These are phyloP conservation scores for Linum lewisii DNA, from an alignment of 345 rosid species.

Conservation along the genomic window DNA sequence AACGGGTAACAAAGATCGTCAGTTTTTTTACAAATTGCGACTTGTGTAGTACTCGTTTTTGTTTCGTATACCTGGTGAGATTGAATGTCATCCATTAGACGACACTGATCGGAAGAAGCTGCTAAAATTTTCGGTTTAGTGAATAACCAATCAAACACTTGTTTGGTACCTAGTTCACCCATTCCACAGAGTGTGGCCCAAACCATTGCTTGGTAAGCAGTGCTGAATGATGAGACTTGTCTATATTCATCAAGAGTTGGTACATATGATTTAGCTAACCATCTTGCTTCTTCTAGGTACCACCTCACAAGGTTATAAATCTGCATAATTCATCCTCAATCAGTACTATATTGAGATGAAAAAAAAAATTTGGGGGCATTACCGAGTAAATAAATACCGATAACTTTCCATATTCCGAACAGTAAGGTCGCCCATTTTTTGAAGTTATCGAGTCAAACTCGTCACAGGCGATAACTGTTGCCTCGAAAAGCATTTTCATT, in stretches of 20 bases:
- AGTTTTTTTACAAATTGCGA: too few relatives aligned
- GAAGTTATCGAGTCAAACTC: not conserved
- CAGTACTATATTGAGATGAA: too few relatives aligned
- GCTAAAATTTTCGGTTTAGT: slow-evolving; percentile 7
- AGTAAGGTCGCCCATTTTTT: not conserved
- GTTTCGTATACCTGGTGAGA: not conserved
- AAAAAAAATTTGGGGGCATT: too few relatives aligned
- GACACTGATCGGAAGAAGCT: slow-evolving; percentile 4
- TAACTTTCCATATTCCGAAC: not conserved
- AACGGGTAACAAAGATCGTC: not conserved
- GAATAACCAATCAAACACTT: slow-evolving; percentile 12
- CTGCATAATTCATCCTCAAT: not conserved
- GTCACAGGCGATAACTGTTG: not conserved
- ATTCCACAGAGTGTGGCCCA: slow-evolving; percentile 12
- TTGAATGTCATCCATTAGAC: slow-evolving; percentile 13
- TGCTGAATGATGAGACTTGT: slow-evolving; percentile 31
- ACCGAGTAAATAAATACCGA: not conserved
- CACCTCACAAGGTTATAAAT: not conserved
- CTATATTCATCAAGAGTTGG: slow-evolving; percentile 36
- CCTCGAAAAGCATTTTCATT: not conserved
- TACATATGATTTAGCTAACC: slow-evolving; percentile 13
- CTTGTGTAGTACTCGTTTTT: too few relatives aligned
- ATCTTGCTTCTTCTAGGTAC: slow-evolving; percentile 36
- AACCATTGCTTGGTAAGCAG: slow-evolving; percentile 18
- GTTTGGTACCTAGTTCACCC: slow-evolving; percentile 1